Conservation (phyloP, 2,329 filamentous ascomycete species). For the Stagonosporopsis rhizophila region DNA sequence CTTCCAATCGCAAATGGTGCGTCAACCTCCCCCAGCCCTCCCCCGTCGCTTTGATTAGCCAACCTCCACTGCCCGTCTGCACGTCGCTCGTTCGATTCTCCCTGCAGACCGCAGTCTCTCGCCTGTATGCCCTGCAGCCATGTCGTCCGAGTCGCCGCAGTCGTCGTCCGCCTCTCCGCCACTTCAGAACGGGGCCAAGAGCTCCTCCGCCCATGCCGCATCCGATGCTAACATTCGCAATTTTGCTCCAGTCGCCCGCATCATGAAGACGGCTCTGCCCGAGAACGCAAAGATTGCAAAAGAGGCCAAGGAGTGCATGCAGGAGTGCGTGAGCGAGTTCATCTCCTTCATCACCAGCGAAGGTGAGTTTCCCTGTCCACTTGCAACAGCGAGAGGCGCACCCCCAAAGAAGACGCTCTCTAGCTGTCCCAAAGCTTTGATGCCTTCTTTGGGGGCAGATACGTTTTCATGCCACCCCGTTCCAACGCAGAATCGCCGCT, state of each 20-base stretch:
- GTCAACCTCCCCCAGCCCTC: constrained; percentile 55
- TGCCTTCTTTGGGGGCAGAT: too few relatives aligned
- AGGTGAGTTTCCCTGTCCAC: constrained; percentile 70
- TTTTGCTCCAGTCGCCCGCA: constrained; percentile 94
- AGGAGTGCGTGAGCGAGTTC: constrained; percentile 99
- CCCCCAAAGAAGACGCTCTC: too few relatives aligned
- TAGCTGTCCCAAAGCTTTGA: too few relatives aligned
- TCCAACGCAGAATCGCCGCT: too few relatives aligned
- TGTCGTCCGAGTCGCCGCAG: constrained; percentile 51
- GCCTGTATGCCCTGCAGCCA: constrained; percentile 40
- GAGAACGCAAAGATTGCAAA: constrained; percentile 99
- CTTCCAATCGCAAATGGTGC: constrained; percentile 99
- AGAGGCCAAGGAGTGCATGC: constrained; percentile 99
- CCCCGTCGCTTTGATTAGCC: constrained; percentile 50
- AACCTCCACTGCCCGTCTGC: constrained; percentile 41
- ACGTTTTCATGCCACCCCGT: too few relatives aligned
- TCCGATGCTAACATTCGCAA: constrained; percentile 94
- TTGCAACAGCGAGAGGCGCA: too few relatives aligned
- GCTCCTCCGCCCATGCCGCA: constrained; percentile 46
- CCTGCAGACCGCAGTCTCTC: constrained; percentile 52
- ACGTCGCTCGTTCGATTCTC: constrained; percentile 50
- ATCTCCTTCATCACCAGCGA: constrained; percentile 99
- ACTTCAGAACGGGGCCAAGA: constrained; percentile 29
- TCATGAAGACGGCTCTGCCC: constrained; percentile 97
- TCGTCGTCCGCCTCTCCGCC: constrained; percentile 47